Evolutionary conservation across 768 basidiomycete genomes (phyloP).

Genomic region (Psilocybe azurescens): DNA sequence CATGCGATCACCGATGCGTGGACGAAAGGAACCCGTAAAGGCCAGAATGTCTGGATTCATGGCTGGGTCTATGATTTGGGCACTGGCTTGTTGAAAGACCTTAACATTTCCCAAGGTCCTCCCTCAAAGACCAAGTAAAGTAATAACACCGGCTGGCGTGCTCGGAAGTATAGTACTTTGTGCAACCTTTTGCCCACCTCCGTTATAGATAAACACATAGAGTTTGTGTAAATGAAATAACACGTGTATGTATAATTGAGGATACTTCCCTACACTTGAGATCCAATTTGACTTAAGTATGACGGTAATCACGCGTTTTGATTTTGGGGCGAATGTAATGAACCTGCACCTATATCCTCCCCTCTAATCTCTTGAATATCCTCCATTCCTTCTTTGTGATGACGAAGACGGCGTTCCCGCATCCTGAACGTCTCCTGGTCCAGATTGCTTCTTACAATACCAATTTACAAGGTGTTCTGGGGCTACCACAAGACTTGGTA

Average conservation of each 20-base stretch:
- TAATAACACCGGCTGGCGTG: background rate
- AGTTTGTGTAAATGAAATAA: background rate
- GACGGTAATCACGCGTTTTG: background rate
- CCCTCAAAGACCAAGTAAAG: conserved; percentile 7
- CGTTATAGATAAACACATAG: background rate
- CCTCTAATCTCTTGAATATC: conserved; percentile 1
- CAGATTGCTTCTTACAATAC: conserved; percentile 93
- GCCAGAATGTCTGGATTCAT: conserved; percentile 61
- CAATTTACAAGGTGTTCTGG: conserved; percentile 78
- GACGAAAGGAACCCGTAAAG: conserved; percentile 44
- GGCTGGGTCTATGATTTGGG: conserved; percentile 76
- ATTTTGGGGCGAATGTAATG: background rate
- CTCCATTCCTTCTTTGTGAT: conserved; percentile 1
- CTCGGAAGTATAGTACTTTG: too few relatives aligned
- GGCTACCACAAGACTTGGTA: conserved; percentile 84
- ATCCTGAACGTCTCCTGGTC: conserved; percentile 54
- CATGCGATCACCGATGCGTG: conserved; percentile 53
- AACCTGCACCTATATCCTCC: background rate
- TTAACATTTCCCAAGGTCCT: conserved; percentile 52
- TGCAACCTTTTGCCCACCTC: background rate
- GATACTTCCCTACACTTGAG: too few relatives aligned
- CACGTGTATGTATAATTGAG: background rate
- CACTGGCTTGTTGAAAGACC: conserved; percentile 61
- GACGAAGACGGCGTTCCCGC: conserved; percentile 9
- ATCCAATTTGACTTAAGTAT: background rate